A percentile compares a stretch with the other conserved stretches of the same genome.
Conservation (phyloP, 371 early-diverging fungal species). For the Mortierella sp. region DNA sequence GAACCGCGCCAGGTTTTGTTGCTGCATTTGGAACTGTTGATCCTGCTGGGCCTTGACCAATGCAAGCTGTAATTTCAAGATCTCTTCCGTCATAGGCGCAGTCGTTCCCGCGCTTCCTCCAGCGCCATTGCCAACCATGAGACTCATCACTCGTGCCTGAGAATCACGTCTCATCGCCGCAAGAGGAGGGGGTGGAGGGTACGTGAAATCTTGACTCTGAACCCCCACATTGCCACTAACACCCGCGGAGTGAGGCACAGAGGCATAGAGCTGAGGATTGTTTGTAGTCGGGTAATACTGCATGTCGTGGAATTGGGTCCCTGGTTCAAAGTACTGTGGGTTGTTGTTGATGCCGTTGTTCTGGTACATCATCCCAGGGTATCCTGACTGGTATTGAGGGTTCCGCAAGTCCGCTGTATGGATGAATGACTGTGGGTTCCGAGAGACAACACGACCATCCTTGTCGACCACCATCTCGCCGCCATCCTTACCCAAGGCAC, state of each 20-base stretch:
- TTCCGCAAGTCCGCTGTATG: background rate
- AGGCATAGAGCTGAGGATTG: background rate
- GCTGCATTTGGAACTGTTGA: background rate
- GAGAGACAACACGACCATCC: background rate
- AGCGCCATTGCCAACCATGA: background rate
- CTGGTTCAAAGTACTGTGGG: conserved; percentile 4
- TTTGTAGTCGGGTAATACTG: background rate
- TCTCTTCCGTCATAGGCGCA: background rate
- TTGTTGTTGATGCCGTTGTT: conserved; percentile 2
- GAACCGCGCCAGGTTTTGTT: background rate
- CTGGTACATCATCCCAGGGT: background rate
- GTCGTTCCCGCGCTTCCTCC: background rate
- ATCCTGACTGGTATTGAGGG: conserved; percentile 1
- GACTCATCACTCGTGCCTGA: background rate
- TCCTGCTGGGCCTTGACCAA: conserved; percentile 5
- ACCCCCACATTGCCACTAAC: background rate
- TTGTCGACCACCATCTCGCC: background rate
- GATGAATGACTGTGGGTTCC: background rate
- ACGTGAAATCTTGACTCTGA: background rate
- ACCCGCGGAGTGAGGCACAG: background rate
- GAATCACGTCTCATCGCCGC: background rate
- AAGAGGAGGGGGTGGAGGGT: background rate
- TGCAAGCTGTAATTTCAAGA: background rate
- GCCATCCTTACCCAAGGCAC: no score
- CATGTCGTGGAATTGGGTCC: background rate